Base-by-base conservation (phyloP, 371 early-diverging fungal species). In the Phascolomyces articulosus region DNA sequence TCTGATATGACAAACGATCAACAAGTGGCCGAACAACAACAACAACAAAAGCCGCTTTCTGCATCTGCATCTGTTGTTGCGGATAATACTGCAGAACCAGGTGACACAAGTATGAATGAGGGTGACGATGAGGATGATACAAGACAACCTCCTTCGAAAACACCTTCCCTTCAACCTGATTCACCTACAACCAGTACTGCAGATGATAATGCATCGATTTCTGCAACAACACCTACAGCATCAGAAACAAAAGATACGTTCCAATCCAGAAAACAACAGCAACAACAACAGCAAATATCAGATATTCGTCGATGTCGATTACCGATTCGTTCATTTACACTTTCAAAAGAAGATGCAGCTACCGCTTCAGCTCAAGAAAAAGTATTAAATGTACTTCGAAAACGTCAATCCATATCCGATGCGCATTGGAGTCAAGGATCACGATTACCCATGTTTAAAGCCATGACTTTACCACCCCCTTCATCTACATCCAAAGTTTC, bases 371-470 rank as follows among this genome's bases (percentile, higher is more conserved):
- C 75, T 3, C 57, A 72, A 41, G 79, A 75, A 56, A 73, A 73
- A 34, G 73, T 79, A 13, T 59, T 68, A 7, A 69, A 63, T 55
- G 78, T 80, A 23, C 64, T 70, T 6, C 73, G 67, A 23, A 80
- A 77, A 47, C 66, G 80, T 18, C 75, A 75, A 53, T 72, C 77
- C 0, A 66, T 80, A 31, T 60, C 77, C 8, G 74, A 73, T 16
- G 55, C 65, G 2, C 69, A 72, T 48, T 75, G 80, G 58, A 70
- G 69, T 29, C 80, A 80, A 61, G 80, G 80, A 4, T 80, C 75
- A 38, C 73, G 78, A 16, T 65, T 80, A 29, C 80, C 80, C 6
- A 75, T 77, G 78, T 55, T 80, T 16, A 74, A 69, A 23, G 60
- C 67, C 40, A 65, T 61, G 57, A 49, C 64, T 0, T 47, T 47